A percentile compares a stretch with the other conserved stretches of the same genome.
These are phyloP conservation scores for Solanum gracilifrons DNA, from an alignment of 257 asterid species.

Conservation along the genomic window DNA sequence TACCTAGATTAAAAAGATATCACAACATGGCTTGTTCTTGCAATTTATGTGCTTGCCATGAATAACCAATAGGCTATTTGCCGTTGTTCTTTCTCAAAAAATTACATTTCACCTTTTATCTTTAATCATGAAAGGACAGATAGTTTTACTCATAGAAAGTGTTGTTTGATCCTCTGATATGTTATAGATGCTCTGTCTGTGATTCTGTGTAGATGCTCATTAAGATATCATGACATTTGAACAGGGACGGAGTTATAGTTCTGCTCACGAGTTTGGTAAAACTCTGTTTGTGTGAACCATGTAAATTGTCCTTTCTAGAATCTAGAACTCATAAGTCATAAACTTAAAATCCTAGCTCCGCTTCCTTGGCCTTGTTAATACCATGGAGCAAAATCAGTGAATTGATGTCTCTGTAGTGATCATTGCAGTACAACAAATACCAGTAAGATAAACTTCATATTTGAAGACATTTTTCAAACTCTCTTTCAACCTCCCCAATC, in stretches of 20 bases:
- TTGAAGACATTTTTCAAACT: neutral
- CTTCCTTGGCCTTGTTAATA: neutral
- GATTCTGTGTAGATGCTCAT: neutral
- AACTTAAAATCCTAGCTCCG: neutral
- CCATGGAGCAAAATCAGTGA: neutral
- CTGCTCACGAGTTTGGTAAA: neutral
- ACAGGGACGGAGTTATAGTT: neutral
- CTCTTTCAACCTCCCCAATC: neutral
- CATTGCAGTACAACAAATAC: neutral
- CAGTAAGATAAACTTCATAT: neutral
- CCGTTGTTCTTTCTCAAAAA: neutral
- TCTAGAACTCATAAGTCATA: neutral
- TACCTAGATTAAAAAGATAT: neutral
- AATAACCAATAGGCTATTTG: neutral
- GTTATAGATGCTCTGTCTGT: neutral
- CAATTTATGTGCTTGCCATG: neutral
- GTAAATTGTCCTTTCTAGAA: neutral
- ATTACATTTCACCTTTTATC: neutral
- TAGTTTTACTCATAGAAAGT: neutral
- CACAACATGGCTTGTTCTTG: neutral
- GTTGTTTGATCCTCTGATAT: neutral
- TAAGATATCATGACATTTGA: neutral
- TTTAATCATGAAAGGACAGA: neutral
- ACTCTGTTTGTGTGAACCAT: neutral
- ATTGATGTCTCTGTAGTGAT: neutral